Percentiles rank a stretch among this genome's conserved stretches.
Evolutionary conservation across 441 rosid species (phyloP).

Genomic region (Pelargonium fulgidum): DNA sequence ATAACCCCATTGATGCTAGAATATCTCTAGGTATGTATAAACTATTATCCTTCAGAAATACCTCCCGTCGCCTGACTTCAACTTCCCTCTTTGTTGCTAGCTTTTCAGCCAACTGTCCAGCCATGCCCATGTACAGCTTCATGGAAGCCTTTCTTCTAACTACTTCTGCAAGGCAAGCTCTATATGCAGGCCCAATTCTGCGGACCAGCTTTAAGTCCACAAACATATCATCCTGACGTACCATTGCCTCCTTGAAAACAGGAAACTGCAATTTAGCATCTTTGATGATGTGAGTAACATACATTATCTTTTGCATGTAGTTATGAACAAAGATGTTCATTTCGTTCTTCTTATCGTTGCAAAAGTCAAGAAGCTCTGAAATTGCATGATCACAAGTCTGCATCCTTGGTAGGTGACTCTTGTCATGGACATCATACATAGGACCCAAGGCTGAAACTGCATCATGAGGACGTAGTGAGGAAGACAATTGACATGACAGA

Average conservation of each 20-base stretch:
- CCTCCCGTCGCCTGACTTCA: constrained; percentile 88
- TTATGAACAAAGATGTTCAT: constrained; percentile 78
- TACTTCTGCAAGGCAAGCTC: constrained; percentile 96
- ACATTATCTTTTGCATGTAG: constrained; percentile 79
- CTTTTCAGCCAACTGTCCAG: constrained; percentile 93
- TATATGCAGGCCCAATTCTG: constrained; percentile 87
- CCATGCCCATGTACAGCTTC: constrained; percentile 98
- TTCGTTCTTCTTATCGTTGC: constrained; percentile 75
- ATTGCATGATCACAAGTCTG: constrained; percentile 51
- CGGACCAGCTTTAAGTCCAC: constrained; percentile 66
- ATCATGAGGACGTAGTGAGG: constrained; percentile 96
- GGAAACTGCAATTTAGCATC: constrained; percentile 89
- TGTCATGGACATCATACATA: constrained; percentile 94
- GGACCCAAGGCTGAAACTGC: constrained; percentile 99
- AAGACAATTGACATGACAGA: constrained; percentile 64
- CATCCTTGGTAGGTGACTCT: constrained; percentile 86
- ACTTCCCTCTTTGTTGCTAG: constrained; percentile 83
- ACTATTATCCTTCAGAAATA: constrained; percentile 65
- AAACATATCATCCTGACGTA: constrained; percentile 68
- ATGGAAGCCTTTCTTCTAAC: constrained; percentile 89
- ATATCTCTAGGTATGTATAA: constrained; percentile 67
- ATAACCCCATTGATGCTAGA: constrained; percentile 79
- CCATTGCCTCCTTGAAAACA: constrained; percentile 93
- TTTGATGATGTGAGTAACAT: constrained; percentile 59
- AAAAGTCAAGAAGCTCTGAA: constrained; percentile 57